These are phyloP conservation scores for Hypoxylon sp. DNA, from an alignment of 2,329 filamentous ascomycete genomes.

Conservation along the genomic window DNA sequence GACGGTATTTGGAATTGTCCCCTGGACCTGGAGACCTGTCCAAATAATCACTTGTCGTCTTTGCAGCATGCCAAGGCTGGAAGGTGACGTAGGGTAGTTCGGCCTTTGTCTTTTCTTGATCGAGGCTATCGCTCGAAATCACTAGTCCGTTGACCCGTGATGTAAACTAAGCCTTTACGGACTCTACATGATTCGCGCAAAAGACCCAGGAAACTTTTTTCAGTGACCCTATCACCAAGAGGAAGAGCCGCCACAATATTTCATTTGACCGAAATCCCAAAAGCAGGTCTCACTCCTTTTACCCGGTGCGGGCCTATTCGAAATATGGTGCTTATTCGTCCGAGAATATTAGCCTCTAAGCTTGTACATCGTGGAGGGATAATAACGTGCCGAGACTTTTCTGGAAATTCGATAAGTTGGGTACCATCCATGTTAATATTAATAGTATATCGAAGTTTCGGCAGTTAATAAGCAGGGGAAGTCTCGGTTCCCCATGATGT, in stretches of 20 bases:
- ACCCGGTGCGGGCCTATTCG: slow-evolving; percentile 39
- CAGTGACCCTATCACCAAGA: slow-evolving; percentile 24
- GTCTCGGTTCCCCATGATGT: slow-evolving; percentile 6
- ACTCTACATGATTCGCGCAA: slow-evolving; percentile 24
- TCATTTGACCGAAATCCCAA: slow-evolving; percentile 16
- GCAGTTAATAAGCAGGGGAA: slow-evolving; percentile 42
- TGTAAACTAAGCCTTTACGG: slow-evolving; percentile 23
- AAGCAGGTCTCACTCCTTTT: slow-evolving; percentile 29
- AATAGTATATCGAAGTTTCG: slow-evolving; percentile 38
- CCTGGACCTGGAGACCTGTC: slow-evolving; percentile 33
- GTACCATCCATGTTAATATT: slow-evolving; percentile 43
- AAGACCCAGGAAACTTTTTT: slow-evolving; percentile 11
- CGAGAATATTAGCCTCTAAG: slow-evolving; percentile 43
- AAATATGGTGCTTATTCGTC: slow-evolving; percentile 32
- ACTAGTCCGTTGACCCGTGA: slow-evolving; percentile 27
- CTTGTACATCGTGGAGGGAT: slow-evolving; percentile 20
- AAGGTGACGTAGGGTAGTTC: slow-evolving; percentile 41
- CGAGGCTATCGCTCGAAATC: slow-evolving; percentile 26
- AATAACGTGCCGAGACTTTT: slow-evolving; percentile 34
- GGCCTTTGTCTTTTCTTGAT: slow-evolving; percentile 38
- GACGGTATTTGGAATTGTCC: slow-evolving; percentile 39
- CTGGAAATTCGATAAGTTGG: slow-evolving; percentile 42
- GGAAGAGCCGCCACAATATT: slow-evolving; percentile 16
- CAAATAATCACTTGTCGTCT: slow-evolving; percentile 1
- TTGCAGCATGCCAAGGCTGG: slow-evolving; percentile 9